These are phyloP conservation scores for Rhizopogon sp. DNA, from an alignment of 768 basidiomycete species.

Conservation along the genomic window DNA sequence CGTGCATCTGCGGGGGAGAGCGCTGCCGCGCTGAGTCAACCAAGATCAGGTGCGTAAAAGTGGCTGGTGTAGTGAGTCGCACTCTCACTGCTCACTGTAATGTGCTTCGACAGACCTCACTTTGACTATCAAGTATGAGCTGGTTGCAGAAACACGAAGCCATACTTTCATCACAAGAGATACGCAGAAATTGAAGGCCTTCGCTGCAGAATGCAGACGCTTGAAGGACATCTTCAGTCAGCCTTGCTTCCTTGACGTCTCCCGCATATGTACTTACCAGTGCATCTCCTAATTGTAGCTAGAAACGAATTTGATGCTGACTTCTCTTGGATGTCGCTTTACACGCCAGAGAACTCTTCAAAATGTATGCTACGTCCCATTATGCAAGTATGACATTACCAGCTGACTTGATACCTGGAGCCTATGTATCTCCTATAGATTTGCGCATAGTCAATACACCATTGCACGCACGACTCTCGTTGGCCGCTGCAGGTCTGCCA, in stretches of 20 bases:
- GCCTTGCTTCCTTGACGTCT: slow-evolving; percentile 4
- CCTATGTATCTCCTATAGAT: slow-evolving; percentile 28
- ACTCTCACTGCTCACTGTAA: background rate
- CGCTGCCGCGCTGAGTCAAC: slow-evolving; percentile 25
- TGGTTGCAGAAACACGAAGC: slow-evolving; percentile 34
- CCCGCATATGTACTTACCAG: background rate
- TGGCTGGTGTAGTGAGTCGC: background rate
- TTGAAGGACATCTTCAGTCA: slow-evolving; percentile 48
- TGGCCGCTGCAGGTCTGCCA: slow-evolving; percentile 54
- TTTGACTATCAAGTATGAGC: slow-evolving; percentile 39
- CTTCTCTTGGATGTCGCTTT: background rate
- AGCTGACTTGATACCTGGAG: background rate
- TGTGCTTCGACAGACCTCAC: slow-evolving; percentile 37
- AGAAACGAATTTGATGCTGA: background rate
- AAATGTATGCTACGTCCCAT: background rate
- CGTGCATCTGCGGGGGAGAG: slow-evolving; percentile 5
- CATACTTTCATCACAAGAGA: slow-evolving; percentile 44
- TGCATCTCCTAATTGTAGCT: background rate
- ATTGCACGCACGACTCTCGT: slow-evolving; percentile 51
- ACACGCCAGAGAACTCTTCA: background rate
- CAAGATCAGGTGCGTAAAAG: slow-evolving; percentile 35
- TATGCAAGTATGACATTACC: background rate
- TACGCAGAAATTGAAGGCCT: slow-evolving; percentile 37
- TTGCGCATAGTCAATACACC: slow-evolving; percentile 46
- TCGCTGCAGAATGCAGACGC: slow-evolving; percentile 54